Base-by-base conservation (phyloP, 305 asterid genomes). In the Fraxinus xanthoxyloides region DNA sequence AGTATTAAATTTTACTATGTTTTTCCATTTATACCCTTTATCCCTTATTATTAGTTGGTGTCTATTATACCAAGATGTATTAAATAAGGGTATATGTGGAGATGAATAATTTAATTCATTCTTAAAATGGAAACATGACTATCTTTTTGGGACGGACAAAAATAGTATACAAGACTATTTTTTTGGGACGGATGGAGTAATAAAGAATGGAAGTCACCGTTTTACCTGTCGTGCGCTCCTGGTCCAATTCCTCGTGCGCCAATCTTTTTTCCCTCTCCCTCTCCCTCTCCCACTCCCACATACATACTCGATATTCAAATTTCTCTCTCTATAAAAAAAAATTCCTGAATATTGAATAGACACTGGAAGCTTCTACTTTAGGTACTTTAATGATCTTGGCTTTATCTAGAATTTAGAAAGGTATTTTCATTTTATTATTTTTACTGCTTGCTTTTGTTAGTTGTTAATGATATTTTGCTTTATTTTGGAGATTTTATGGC, bases 311-410 rank as follows among this genome's bases (percentile, higher is more conserved):
- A 61, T 23, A 61, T 61, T 61, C 70, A 23, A 61, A 61, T 24
- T 24, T 61, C n/a, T 65, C 73, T 65, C 73, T 26, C 73, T 65
- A 24, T 65, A 26, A 70, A 78, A 80, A 76, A 80, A 80, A 79
- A n/a, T 72, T 72, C 73, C 73, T 26, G 81, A 84, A 63, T 86
- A 87, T 86, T 80, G 81, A 34, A 35, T 81, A 26, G 72, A 76
- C 67, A 65, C 73, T 65, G n/a, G 35, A 65, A 65, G 35, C n/a
- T 65, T 65, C 73, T 79, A 75, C 77, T 78, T 86, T 12, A 72
- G 72, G 32, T 67, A 17, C 77, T 65, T 65, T 24, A 34, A 12
- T 10, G 73, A 26, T 65, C 32, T 65, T 65, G 35, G 6, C 73
- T 65, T 65, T 65, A 65, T 65, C 35, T 26, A 31, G 73, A 31